phyloP scores from a whole-genome alignment of 257 asterid genomes.

The Primulina huaijiensis region DNA sequence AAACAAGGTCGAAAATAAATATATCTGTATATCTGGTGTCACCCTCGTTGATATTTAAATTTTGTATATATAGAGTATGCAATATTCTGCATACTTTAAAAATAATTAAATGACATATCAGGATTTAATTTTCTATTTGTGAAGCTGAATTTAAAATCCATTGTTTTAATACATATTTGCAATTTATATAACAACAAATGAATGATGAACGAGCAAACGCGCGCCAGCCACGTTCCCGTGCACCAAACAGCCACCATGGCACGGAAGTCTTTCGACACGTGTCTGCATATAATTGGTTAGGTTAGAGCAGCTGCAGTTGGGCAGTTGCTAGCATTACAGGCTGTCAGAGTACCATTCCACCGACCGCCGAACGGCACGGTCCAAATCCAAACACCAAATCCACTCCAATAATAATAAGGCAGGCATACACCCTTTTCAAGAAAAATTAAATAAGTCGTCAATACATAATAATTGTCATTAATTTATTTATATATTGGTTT shows the following conservation, averaged over 20 bases:
- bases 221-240: background rate
- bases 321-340: conserved; percentile 44
- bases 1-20: too few species aligned
- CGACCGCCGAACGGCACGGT: conserved; percentile 34
- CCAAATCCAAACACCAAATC: background rate
- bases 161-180: too few species aligned
- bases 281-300: background rate
- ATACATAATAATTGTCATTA: conserved; percentile 1
- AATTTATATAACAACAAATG: too few species aligned
- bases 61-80: too few species aligned
- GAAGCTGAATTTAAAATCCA: too few species aligned
- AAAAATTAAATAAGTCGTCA: background rate
- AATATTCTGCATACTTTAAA: too few species aligned
- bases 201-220: background rate
- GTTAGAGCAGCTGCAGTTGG: conserved; percentile 32
- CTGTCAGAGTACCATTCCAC: conserved; percentile 38
- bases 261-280: conserved; percentile 1
- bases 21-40: too few species aligned
- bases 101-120: too few species aligned
- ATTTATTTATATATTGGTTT: too few species aligned
- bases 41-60: too few species aligned
- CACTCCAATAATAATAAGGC: background rate
- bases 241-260: too few species aligned
- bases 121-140: too few species aligned
- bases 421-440: background rate